phyloP scores from a whole-genome alignment of 2,329 filamentous ascomycete genomes.

The Claviceps lovelessii region DNA sequence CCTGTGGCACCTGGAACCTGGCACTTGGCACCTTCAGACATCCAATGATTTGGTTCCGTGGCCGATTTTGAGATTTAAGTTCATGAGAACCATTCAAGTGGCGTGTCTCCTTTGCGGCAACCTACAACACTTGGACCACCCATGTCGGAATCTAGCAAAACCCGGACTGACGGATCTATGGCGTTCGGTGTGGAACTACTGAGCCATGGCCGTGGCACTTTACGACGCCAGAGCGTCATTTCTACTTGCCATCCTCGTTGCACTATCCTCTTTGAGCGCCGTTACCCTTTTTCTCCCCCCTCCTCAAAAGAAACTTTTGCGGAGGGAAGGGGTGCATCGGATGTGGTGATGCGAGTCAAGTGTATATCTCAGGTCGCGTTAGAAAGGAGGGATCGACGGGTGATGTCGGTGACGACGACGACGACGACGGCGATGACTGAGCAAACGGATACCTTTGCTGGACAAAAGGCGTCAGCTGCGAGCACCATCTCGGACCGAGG shows the following conservation, averaged over 20 bases:
- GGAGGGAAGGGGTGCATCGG: not conserved
- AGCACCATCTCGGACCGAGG: not conserved
- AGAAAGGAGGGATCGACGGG: not conserved
- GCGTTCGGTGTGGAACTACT: not conserved
- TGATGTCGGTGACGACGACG: not conserved
- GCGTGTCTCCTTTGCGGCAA: not conserved
- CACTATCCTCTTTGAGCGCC: not conserved
- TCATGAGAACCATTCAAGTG: not conserved
- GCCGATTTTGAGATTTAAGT: not conserved
- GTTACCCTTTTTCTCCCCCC: not conserved
- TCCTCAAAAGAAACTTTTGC: not conserved
- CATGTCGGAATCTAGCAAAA: not conserved
- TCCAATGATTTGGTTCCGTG: not conserved
- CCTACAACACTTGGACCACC: not conserved
- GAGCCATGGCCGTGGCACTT: not conserved
- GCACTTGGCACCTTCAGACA: not conserved
- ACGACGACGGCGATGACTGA: not conserved
- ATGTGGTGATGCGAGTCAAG: not conserved
- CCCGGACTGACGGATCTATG: not conserved
- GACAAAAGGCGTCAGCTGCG: not conserved
- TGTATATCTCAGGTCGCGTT: not conserved
- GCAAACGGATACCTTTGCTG: not conserved
- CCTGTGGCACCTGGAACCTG: not conserved
- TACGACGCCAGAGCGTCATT: not conserved
- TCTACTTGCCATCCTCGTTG: not conserved